phyloP scores from a whole-genome alignment of 2,329 filamentous ascomycete genomes.

The Xylaria sp. region DNA sequence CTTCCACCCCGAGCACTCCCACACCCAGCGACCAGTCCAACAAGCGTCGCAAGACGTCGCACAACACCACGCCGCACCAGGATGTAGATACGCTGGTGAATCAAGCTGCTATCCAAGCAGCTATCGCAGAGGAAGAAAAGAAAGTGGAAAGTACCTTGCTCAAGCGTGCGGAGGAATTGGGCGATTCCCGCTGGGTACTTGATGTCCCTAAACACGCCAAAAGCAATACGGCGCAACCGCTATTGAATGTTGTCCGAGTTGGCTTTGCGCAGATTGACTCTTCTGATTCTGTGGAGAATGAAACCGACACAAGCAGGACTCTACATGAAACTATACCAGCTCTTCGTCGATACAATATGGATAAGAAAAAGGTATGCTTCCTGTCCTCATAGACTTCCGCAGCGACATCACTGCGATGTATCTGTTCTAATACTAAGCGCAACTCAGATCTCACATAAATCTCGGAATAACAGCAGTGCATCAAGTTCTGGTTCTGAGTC shows the following conservation, averaged over 20 bases:
- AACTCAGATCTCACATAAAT: slow-evolving; percentile 46
- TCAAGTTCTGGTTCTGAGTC: slow-evolving; percentile 54
- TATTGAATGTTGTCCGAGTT: slow-evolving; percentile 69
- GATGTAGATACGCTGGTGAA: slow-evolving; percentile 62
- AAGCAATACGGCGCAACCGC: slow-evolving; percentile 51
- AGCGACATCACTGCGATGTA: background rate
- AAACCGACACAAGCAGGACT: slow-evolving; percentile 38
- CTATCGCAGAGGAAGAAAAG: slow-evolving; percentile 73
- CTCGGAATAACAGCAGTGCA: slow-evolving; percentile 49
- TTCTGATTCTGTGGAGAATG: slow-evolving; percentile 42
- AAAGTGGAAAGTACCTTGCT: slow-evolving; percentile 71
- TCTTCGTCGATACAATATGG: slow-evolving; percentile 51
- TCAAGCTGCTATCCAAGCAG: slow-evolving; percentile 69
- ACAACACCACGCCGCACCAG: slow-evolving; percentile 49
- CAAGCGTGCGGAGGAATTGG: slow-evolving; percentile 69
- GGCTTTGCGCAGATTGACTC: slow-evolving; percentile 61
- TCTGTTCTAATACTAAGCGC: slow-evolving; percentile 46
- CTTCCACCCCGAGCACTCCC: slow-evolving; percentile 56
- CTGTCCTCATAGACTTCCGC: background rate
- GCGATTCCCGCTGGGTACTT: slow-evolving; percentile 82
- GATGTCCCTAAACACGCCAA: slow-evolving; percentile 60
- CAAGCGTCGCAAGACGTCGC: slow-evolving; percentile 71
- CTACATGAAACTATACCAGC: slow-evolving; percentile 37
- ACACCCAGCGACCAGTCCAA: slow-evolving; percentile 62
- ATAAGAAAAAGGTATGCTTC: slow-evolving; percentile 46